Evolutionary conservation across 306 rosid genomes (phyloP).

Genomic region (barrel medic (Medicago truncatula)): DNA sequence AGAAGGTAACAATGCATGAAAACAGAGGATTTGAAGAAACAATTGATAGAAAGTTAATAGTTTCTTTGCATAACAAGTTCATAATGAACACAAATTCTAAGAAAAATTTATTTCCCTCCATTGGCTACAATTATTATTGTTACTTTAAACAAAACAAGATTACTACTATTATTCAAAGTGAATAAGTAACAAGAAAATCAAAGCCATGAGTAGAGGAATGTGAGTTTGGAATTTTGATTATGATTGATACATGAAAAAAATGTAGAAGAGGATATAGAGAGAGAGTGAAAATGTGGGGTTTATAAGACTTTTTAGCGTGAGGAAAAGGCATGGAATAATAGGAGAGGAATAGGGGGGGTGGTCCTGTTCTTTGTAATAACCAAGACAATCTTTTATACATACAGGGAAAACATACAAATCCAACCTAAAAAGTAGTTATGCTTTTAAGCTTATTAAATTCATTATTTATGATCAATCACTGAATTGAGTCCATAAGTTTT

Average conservation of each 20-base stretch:
- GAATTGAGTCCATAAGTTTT: conserved; percentile 41
- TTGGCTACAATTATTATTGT: conserved; percentile 18
- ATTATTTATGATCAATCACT: conserved; percentile 45
- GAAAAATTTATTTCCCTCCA: conserved; percentile 44
- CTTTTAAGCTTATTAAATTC: conserved; percentile 36
- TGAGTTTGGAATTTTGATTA: conserved; percentile 13
- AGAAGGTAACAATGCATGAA: conserved; percentile 67
- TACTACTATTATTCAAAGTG: conserved; percentile 5
- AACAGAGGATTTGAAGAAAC: conserved; percentile 67
- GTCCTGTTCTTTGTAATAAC: conserved; percentile 54
- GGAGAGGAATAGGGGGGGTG: conserved; percentile 34
- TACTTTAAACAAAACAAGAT: conserved; percentile 12
- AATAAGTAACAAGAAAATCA: conserved; percentile 34
- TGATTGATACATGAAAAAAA: conserved; percentile 41
- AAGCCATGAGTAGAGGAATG: conserved; percentile 47
- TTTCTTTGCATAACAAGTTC: conserved; percentile 45
- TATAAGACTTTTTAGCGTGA: conserved; percentile 47
- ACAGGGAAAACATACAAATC: conserved; percentile 45
- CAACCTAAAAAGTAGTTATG: conserved; percentile 59
- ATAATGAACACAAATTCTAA: conserved; percentile 47
- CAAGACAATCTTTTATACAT: conserved; percentile 52
- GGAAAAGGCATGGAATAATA: conserved; percentile 57
- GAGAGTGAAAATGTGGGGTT: conserved; percentile 58
- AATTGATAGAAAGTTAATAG: conserved; percentile 40
- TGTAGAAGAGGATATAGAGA: conserved; percentile 38